Conservation (phyloP, 2,329 filamentous ascomycete genomes). For the Aspergillus sp. region DNA sequence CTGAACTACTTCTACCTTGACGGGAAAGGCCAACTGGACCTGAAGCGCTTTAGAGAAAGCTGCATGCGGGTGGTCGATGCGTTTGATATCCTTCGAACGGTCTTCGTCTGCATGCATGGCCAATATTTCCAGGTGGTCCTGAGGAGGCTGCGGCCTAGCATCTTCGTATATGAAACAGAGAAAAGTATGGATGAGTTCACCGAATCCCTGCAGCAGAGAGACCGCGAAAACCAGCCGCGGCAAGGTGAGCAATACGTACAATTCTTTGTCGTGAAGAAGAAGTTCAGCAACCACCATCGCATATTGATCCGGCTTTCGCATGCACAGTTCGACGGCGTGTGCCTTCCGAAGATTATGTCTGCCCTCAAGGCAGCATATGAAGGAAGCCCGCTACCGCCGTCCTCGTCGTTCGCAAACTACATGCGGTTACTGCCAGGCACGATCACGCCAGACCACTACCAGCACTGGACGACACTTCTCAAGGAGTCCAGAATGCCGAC, state of each 20-base stretch:
- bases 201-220: slow-evolving; percentile 45
- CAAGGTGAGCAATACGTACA: slow-evolving; percentile 53
- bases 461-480: slow-evolving; percentile 55
- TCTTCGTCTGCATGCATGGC: slow-evolving; percentile 48
- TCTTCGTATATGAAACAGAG: slow-evolving; percentile 46
- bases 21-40: slow-evolving; percentile 35
- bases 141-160: slow-evolving; percentile 42
- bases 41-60: slow-evolving; percentile 37
- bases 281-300: slow-evolving; percentile 37
- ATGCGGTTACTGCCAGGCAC: slow-evolving; percentile 32
- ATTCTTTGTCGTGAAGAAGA: slow-evolving; percentile 45
- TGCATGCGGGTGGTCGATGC: slow-evolving; percentile 45
- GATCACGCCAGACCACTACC: slow-evolving; percentile 40
- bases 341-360: slow-evolving; percentile 51
- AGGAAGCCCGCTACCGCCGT: slow-evolving; percentile 29
- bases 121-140: slow-evolving; percentile 51
- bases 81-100: slow-evolving; percentile 58
- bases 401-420: slow-evolving; percentile 39
- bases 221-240: slow-evolving; percentile 47
- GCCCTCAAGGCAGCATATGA: slow-evolving; percentile 50
- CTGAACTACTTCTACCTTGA: slow-evolving; percentile 51
- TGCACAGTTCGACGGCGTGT: slow-evolving; percentile 62
- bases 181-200: slow-evolving; percentile 44
- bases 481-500: slow-evolving; percentile 44
- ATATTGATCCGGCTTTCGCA: slow-evolving; percentile 54